Conservation (phyloP, 176 grass and related monocot genomes). For the Elaeis guineensis region DNA sequence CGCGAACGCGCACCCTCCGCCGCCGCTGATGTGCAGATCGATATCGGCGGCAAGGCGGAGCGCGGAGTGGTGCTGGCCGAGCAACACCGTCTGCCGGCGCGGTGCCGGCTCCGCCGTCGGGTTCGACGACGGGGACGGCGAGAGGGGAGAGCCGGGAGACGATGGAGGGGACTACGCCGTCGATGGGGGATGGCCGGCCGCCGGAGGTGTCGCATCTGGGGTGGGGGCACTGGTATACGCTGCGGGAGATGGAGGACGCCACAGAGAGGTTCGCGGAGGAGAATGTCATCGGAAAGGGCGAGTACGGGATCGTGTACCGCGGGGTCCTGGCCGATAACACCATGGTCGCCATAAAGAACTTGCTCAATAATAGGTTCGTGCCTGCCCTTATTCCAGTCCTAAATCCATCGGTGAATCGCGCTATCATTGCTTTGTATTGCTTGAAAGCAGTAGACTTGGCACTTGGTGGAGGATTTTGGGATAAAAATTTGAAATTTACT, state of each 20-base stretch:
- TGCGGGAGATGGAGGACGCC: slow-evolving; percentile 61
- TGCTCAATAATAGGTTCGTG: slow-evolving; percentile 72
- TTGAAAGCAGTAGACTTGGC: too few species aligned
- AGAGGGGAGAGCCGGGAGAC: slow-evolving; percentile 18
- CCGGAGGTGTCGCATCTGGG: slow-evolving; percentile 54
- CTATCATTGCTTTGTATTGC: too few species aligned
- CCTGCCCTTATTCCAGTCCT: neutral
- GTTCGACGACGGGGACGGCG: slow-evolving; percentile 9
- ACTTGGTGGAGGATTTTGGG: too few species aligned
- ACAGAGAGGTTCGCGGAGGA: slow-evolving; percentile 37
- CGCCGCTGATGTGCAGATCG: slow-evolving; percentile 38
- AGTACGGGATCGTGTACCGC: slow-evolving; percentile 69
- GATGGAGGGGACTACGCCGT: slow-evolving; percentile 3
- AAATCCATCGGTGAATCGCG: neutral
- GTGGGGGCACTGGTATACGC: slow-evolving; percentile 71
- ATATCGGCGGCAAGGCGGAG: slow-evolving; percentile 44
- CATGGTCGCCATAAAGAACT: slow-evolving; percentile 76
- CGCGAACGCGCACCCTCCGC: neutral
- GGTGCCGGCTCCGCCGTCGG: slow-evolving; percentile 19
- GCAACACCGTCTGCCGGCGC: slow-evolving; percentile 15
- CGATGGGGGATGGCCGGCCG: slow-evolving; percentile 5
- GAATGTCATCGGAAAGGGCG: slow-evolving; percentile 77
- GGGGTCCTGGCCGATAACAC: slow-evolving; percentile 57
- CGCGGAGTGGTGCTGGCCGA: slow-evolving; percentile 8
- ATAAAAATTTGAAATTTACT: too few species aligned